These are phyloP conservation scores for Aphanomyces astaci DNA, from an alignment of 352 stramenopile species.

Conservation along the genomic window DNA sequence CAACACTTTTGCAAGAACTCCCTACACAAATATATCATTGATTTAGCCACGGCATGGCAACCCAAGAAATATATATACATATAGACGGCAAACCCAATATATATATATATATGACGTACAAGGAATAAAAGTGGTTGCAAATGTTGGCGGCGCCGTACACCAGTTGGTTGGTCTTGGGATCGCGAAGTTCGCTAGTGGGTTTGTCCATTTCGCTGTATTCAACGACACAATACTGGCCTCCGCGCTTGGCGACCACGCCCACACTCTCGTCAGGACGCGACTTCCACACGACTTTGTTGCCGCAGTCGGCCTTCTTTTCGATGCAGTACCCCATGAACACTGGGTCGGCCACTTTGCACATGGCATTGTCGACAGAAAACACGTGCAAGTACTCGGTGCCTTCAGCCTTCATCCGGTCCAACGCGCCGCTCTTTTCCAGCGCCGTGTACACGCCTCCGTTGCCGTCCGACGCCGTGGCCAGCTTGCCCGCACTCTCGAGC, in stretches of 20 bases:
- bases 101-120: slow-evolving; percentile 79
- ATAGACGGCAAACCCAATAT: too few relatives aligned
- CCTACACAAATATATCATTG: slow-evolving; percentile 26
- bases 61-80: too few relatives aligned
- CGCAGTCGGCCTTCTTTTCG: slow-evolving; percentile 87
- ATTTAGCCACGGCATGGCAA: background rate
- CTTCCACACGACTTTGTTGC: slow-evolving; percentile 97
- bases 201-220: slow-evolving; percentile 97
- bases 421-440: slow-evolving; percentile 80
- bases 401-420: slow-evolving; percentile 72
- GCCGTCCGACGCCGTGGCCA: slow-evolving; percentile 94
- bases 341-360: slow-evolving; percentile 94
- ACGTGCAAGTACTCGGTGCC: slow-evolving; percentile 94
- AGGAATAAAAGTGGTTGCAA: slow-evolving; percentile 97
- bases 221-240: slow-evolving; percentile 86
- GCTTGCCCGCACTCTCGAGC: slow-evolving; percentile 70
- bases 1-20: slow-evolving; percentile 83
- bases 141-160: slow-evolving; percentile 96
- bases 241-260: slow-evolving; percentile 78
- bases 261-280: slow-evolving; percentile 88
- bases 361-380: slow-evolving; percentile 97
- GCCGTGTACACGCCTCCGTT: slow-evolving; percentile 96
- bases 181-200: slow-evolving; percentile 47
- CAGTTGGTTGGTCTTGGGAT: slow-evolving; percentile 71
- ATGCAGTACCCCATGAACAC: slow-evolving; percentile 96